Conservation (phyloP, 2,329 filamentous ascomycete species). For the Paraphoma sp. region DNA sequence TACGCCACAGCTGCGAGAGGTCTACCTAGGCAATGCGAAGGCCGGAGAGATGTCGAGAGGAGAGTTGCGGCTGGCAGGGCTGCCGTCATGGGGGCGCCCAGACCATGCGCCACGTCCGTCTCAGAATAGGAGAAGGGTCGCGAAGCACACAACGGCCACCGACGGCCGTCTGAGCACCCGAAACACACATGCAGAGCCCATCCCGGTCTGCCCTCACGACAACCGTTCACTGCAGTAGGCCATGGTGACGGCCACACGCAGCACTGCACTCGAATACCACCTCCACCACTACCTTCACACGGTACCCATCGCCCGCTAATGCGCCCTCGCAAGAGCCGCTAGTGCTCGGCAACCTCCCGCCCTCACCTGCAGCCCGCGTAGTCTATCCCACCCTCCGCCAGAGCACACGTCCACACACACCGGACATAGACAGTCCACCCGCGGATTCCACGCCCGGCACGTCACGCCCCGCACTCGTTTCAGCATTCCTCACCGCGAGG, state of each 20-base stretch:
- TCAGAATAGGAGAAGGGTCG: slow-evolving; percentile 20
- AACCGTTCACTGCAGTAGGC: not conserved
- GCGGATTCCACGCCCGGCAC: not conserved
- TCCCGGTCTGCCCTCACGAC: not conserved
- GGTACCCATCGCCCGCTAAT: not conserved
- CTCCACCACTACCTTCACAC: not conserved
- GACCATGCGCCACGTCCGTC: slow-evolving; percentile 23
- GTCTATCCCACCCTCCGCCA: slow-evolving; percentile 16
- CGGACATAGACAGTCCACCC: too few relatives aligned
- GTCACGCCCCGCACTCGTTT: slow-evolving; percentile 22
- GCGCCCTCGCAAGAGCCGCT: slow-evolving; percentile 1
- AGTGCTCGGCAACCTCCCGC: slow-evolving; percentile 27
- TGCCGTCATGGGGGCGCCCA: not conserved
- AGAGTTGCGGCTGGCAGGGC: not conserved
- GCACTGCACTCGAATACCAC: not conserved
- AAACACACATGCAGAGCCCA: slow-evolving; percentile 15
- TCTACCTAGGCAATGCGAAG: not conserved
- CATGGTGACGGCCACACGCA: not conserved
- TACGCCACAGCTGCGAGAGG: not conserved
- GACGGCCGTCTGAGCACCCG: slow-evolving; percentile 1
- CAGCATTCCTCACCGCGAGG: slow-evolving; percentile 6
- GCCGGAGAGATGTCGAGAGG: not conserved
- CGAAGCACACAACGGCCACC: slow-evolving; percentile 21
- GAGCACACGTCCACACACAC: not conserved
- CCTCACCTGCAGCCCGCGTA: slow-evolving; percentile 14